Evolutionary conservation across 192 early-diverging fungal species (phyloP), one percentile per base, ranked within the genome.

Genomic region (Pilaira anomala): DNA sequence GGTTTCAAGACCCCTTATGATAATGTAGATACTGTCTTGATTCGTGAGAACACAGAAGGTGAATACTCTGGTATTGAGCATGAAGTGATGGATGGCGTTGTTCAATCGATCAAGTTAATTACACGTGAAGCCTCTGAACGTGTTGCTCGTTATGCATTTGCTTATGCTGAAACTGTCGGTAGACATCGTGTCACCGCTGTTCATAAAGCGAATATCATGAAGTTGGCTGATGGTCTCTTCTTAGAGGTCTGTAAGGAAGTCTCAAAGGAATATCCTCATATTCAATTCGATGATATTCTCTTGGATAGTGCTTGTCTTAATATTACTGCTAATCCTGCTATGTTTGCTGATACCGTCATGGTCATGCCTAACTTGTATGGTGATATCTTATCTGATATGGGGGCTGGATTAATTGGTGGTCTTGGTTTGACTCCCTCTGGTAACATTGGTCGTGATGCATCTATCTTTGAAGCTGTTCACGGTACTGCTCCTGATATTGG

Each of bases 361-460:
- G 97, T 97, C 71, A 97, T 99, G 95, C 97, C 97, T 54, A 99
- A 99, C 88, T 84, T 99, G 71, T 99, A 99, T 67, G 97, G 97
- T 68, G 97, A 98, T 78, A 98, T 98, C 83, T 82, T 98, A 57
- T 93, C 90, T 21, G 97, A 98, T 74, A 89, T 98, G 84, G 88
- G 94, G 64, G 97, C 97, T 62, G 97, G 97, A 63, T 84, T 98
- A 49, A 98, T 98, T 69, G 97, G 97, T 65, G 97, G 97, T 51
- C 87, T 98, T 56, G 97, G 97, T 36, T 81, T 98, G 70, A 98
- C 97, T 9, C 97, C 97, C 42, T 94, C 92, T 40, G 97, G 97
- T 51, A 98, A 98, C 86, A 98, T 98, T 87, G 97, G 97, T 52
- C 88, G 84, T 59, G 94, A 98, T 75, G 97, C 97, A 51, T 91